phyloP scores from a whole-genome alignment of 176 grass and related monocot genomes.

The Oropetium thomaeum region DNA sequence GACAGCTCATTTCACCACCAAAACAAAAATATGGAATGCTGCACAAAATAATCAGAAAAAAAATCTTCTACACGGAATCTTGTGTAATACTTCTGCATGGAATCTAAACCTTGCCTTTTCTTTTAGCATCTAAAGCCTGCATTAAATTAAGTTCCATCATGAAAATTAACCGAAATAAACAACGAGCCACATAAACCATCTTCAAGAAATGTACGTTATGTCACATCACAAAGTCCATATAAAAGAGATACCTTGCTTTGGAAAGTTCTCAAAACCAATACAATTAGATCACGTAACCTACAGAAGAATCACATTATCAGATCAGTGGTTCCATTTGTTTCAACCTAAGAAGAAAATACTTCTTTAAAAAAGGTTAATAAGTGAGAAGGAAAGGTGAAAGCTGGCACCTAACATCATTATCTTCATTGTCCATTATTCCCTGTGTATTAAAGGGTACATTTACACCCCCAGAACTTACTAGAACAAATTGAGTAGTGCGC shows the following conservation, averaged over 20 bases:
- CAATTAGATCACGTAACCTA: conserved; percentile 89
- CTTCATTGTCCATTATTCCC: conserved; percentile 41
- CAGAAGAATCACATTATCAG: conserved; percentile 24
- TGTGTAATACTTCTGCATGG: conserved; percentile 1
- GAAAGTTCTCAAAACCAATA: conserved; percentile 84
- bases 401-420: conserved; percentile 61
- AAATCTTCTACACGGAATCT: conserved; percentile 29
- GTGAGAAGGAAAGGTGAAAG: neutral
- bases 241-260: conserved; percentile 69
- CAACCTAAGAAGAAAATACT: neutral
- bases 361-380: neutral
- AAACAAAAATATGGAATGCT: conserved; percentile 11
- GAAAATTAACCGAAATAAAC: conserved; percentile 15
- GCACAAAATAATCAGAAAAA: conserved; percentile 47
- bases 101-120: conserved; percentile 67
- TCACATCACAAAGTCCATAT: conserved; percentile 14
- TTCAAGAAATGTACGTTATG: neutral
- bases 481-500: conserved; percentile 74
- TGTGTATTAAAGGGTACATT: conserved; percentile 72
- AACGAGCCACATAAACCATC: neutral
- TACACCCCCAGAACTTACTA: conserved; percentile 52
- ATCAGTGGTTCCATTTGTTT: conserved; percentile 20
- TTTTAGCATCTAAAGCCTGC: conserved; percentile 84
- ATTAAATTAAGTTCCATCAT: conserved; percentile 9
- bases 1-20: conserved; percentile 7